A percentile compares a stretch with the other conserved stretches of the same genome.
Evolutionary conservation across 345 rosid genomes (phyloP).

Genomic region (Camelina hispida): DNA sequence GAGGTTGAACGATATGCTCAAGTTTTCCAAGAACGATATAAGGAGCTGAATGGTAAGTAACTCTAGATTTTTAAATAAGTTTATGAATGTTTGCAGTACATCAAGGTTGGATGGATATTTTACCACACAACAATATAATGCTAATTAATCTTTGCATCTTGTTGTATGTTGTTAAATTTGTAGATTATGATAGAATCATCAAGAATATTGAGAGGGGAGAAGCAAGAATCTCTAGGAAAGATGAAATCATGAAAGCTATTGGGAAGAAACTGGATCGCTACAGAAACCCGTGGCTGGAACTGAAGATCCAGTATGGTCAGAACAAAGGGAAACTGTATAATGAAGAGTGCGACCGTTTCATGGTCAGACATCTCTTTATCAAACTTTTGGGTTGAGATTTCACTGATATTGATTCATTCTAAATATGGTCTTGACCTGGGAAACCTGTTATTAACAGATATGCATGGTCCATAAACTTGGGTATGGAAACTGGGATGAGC

Average conservation of each 20-base stretch:
- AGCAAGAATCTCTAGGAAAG: conserved; percentile 93
- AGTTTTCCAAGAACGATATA: conserved; percentile 85
- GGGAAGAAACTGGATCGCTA: conserved; percentile 97
- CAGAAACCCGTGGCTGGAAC: conserved; percentile 96
- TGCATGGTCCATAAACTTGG: conserved; percentile 99
- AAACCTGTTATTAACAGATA: conserved; percentile 53
- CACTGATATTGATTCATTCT: neutral
- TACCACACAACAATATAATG: neutral
- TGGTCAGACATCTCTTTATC: conserved; percentile 53
- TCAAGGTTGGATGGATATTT: conserved; percentile 19
- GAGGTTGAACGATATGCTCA: conserved; percentile 94
- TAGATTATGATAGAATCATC: conserved; percentile 93
- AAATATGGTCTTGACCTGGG: conserved; percentile 23
- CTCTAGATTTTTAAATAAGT: conserved; percentile 1
- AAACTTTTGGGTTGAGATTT: neutral
- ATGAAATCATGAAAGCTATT: conserved; percentile 98
- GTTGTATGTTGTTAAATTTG: conserved; percentile 14
- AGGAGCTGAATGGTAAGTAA: conserved; percentile 76
- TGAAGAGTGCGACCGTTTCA: conserved; percentile 96
- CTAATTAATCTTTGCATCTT: conserved; percentile 13
- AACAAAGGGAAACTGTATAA: conserved; percentile 96
- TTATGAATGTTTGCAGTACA: neutral
- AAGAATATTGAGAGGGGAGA: conserved; percentile 98
- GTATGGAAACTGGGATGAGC: conserved; percentile 98
- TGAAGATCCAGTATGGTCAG: conserved; percentile 98